Conservation (phyloP, 2,329 filamentous ascomycete species). For the Epichloe scottii region DNA sequence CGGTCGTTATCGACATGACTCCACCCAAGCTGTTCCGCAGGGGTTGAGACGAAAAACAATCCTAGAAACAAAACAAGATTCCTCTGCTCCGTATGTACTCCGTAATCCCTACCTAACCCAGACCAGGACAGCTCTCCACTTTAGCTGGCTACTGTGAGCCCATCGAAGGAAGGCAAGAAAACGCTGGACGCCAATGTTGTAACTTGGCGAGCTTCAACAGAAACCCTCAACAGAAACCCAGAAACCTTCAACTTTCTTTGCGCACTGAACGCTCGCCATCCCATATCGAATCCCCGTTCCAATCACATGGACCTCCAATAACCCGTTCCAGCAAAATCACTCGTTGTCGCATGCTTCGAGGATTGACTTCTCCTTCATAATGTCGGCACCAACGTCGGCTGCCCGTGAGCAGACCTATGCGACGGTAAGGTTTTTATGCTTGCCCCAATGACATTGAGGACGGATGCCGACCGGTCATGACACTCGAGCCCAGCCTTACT, state of each 20-base stretch:
- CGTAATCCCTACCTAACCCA: no score
- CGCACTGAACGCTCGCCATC: background rate
- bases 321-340: background rate
- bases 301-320: background rate
- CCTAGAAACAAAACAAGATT: no score
- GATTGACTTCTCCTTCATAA: background rate
- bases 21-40: no score
- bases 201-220: background rate
- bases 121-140: no score
- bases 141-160: no score
- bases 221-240: no score
- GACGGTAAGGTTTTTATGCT: conserved; percentile 31
- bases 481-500: background rate
- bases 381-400: background rate
- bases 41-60: no score
- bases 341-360: background rate
- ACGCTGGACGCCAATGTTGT: no score
- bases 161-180: no score
- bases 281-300: background rate
- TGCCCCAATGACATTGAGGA: background rate
- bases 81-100: no score
- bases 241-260: background rate
- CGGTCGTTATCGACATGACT: no score
- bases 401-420: conserved; percentile 40
- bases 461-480: background rate